A percentile compares a stretch with the other conserved stretches of the same genome.
Conservation (phyloP, 441 rosid species). For the Gossypium armourianum region DNA sequence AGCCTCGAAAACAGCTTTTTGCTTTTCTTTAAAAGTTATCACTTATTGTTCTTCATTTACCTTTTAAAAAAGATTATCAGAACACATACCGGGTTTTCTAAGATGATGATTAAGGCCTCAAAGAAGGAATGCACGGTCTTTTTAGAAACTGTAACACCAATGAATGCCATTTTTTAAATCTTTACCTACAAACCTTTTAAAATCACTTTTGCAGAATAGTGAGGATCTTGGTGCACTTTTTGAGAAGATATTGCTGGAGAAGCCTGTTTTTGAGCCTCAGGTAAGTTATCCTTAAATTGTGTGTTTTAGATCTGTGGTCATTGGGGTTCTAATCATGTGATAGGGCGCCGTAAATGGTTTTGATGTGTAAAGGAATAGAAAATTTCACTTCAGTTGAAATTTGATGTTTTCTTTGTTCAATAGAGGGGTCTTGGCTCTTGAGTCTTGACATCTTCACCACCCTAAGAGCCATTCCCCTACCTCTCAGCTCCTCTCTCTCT, state of each 20-base stretch:
- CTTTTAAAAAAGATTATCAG: background rate
- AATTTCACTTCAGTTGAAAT: background rate
- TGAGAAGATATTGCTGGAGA: constrained; percentile 38
- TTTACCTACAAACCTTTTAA: constrained; percentile 6
- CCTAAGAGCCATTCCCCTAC: background rate
- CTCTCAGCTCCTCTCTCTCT: background rate
- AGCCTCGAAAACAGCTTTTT: background rate
- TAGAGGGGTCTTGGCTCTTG: background rate
- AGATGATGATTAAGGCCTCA: background rate
- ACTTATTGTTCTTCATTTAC: background rate
- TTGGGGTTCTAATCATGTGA: background rate
- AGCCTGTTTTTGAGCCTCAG: constrained; percentile 45
- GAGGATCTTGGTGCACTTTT: constrained; percentile 40
- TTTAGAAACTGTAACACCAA: background rate
- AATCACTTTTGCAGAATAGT: constrained; percentile 36
- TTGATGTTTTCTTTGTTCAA: background rate
- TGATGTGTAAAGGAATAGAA: background rate
- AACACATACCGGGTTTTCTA: background rate
- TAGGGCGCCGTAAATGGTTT: background rate
- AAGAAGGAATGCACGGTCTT: background rate
- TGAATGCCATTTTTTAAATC: background rate
- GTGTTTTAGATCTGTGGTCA: background rate
- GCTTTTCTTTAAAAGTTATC: background rate
- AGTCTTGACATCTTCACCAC: background rate
- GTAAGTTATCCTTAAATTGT: constrained; percentile 27